phyloP scores from a whole-genome alignment of 768 basidiomycete species.

The Collybia sp. region DNA sequence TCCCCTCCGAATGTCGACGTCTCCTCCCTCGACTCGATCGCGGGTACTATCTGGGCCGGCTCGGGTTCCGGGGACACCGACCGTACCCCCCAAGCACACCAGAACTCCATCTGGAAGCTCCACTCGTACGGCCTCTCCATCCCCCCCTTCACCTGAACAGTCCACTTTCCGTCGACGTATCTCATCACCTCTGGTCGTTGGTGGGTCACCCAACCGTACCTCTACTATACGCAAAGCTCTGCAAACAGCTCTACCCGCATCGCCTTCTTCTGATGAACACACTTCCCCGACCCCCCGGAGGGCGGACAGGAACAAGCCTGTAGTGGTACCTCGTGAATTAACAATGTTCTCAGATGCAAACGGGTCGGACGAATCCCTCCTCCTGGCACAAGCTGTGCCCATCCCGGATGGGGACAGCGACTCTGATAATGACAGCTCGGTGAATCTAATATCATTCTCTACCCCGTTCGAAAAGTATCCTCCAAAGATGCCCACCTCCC shows the following conservation, averaged over 20 bases:
- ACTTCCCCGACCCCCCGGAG: constrained; percentile 23
- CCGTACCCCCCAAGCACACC: constrained; percentile 27
- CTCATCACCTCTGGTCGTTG: constrained; percentile 43
- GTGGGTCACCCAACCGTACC: constrained; percentile 24
- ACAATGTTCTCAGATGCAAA: constrained; percentile 38
- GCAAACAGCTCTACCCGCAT: constrained; percentile 31
- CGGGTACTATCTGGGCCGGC: constrained; percentile 33
- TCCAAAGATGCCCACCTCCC: constrained; percentile 26
- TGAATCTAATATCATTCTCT: constrained; percentile 70
- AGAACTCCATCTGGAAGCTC: constrained; percentile 34
- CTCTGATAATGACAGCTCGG: constrained; percentile 57
- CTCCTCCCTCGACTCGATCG: constrained; percentile 40
- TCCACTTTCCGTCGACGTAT: constrained; percentile 35
- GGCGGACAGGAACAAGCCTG: constrained; percentile 13
- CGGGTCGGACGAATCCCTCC: constrained; percentile 54
- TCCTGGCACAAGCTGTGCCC: constrained; percentile 70
- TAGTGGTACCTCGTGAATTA: constrained; percentile 34
- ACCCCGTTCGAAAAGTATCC: constrained; percentile 54
- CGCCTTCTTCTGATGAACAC: constrained; percentile 27
- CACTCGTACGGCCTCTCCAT: constrained; percentile 33
- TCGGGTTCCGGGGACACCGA: constrained; percentile 39
- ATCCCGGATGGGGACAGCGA: constrained; percentile 71
- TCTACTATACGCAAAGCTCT: constrained; percentile 33
- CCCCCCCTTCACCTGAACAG: constrained; percentile 29
- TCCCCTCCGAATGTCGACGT: constrained; percentile 41